These are phyloP conservation scores for Beauveria sp. DNA, from an alignment of 2,329 filamentous ascomycete species.

Conservation along the genomic window DNA sequence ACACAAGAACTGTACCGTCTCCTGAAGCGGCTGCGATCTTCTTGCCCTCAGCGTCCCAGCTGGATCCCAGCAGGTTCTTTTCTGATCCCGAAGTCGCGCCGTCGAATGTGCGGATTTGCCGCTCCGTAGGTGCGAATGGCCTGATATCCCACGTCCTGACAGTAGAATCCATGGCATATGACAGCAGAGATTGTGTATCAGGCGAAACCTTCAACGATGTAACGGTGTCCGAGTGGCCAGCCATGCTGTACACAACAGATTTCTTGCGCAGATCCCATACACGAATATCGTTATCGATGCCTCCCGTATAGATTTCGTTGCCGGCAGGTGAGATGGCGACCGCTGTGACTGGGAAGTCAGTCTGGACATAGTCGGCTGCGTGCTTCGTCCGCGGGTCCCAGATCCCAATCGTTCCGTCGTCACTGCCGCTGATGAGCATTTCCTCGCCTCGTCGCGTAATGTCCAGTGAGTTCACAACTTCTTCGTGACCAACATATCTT, in stretches of 20 bases:
- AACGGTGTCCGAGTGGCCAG: constrained; percentile 86
- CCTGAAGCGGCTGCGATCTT: constrained; percentile 84
- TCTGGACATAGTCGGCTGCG: constrained; percentile 80
- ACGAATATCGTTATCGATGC: constrained; percentile 95
- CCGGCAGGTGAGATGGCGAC: constrained; percentile 88
- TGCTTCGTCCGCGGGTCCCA: constrained; percentile 94
- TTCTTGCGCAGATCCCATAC: constrained; percentile 97
- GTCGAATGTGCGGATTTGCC: constrained; percentile 81
- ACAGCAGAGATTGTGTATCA: constrained; percentile 82
- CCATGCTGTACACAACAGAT: constrained; percentile 75
- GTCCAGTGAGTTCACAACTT: constrained; percentile 89
- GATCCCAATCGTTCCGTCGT: constrained; percentile 88
- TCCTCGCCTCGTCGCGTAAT: constrained; percentile 87
- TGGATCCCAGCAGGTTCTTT: constrained; percentile 83
- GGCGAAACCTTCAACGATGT: constrained; percentile 88
- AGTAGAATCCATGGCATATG: constrained; percentile 89
- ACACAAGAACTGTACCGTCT: constrained; percentile 84
- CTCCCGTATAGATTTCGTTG: constrained; percentile 89
- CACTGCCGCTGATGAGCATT: constrained; percentile 80
- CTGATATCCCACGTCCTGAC: constrained; percentile 94
- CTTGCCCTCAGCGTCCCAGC: constrained; percentile 82
- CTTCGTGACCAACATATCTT: constrained; percentile 85
- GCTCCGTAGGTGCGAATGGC: constrained; percentile 83
- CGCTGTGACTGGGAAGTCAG: constrained; percentile 86
- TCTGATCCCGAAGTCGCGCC: constrained; percentile 83